A percentile compares a stretch with the other conserved stretches of the same genome.
These are phyloP conservation scores for Rhizopus stolonifer DNA, from an alignment of 371 early-diverging fungal genomes.

Conservation along the genomic window DNA sequence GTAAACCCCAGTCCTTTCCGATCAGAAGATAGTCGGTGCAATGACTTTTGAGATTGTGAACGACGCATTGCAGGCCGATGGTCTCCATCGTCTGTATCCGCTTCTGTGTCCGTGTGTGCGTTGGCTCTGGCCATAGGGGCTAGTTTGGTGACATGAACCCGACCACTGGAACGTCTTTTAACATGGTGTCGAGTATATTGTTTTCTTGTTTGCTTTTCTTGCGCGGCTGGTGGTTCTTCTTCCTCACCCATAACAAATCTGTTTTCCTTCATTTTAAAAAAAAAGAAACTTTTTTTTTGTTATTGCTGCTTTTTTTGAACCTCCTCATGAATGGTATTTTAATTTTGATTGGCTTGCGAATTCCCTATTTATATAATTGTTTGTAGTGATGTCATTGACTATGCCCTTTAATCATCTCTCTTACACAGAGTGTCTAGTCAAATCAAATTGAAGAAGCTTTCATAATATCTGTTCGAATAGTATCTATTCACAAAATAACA, in stretches of 20 bases:
- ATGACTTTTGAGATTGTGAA: slow-evolving; percentile 39
- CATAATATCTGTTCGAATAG: too few relatives aligned
- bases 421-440: too few relatives aligned
- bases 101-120: slow-evolving; percentile 35
- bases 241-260: slow-evolving; percentile 27
- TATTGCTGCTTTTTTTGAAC: too few relatives aligned
- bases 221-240: slow-evolving; percentile 9
- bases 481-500: too few relatives aligned
- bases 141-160: slow-evolving; percentile 51
- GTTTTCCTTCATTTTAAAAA: slow-evolving; percentile 16
- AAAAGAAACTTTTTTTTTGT: too few relatives aligned
- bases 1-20: slow-evolving; percentile 18
- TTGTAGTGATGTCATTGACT: too few relatives aligned
- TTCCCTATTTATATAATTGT: too few relatives aligned
- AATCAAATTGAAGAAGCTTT: too few relatives aligned
- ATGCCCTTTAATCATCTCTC: too few relatives aligned
- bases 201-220: slow-evolving; percentile 33
- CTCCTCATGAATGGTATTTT: too few relatives aligned
- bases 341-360: too few relatives aligned
- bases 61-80: slow-evolving; percentile 36
- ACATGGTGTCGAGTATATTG: slow-evolving; percentile 45
- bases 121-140: slow-evolving; percentile 44
- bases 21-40: slow-evolving; percentile 27
- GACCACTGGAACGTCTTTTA: slow-evolving; percentile 46
- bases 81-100: slow-evolving; percentile 11